Evolutionary conservation across 78 protist genomes (phyloP).

Genomic region (Tieghemostelium lacteum): DNA sequence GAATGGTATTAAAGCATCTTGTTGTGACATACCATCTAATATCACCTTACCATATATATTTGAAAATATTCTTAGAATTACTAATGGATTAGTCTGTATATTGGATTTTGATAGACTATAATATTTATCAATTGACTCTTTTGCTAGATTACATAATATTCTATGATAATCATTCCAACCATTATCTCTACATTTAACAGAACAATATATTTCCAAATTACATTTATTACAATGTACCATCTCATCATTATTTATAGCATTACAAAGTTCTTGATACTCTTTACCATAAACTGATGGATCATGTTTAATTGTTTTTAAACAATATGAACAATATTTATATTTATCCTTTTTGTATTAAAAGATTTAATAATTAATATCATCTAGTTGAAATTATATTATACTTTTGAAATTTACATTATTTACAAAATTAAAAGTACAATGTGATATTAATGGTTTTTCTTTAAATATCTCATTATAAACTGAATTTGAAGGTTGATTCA

Average conservation of each 20-base stretch:
- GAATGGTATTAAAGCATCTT: conserved; percentile 48
- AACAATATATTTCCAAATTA: conserved; percentile 38
- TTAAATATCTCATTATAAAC: neutral
- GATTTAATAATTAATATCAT: neutral
- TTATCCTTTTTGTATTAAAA: neutral
- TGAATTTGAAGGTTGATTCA: neutral
- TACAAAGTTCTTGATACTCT: neutral
- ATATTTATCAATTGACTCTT: neutral
- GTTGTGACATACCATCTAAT: neutral
- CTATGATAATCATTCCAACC: conserved; percentile 42
- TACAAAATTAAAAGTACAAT: conserved; percentile 2
- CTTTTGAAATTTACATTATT: conserved; percentile 5
- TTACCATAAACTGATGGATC: neutral
- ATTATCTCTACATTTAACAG: conserved; percentile 6
- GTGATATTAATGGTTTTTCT: conserved; percentile 54
- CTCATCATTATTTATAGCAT: neutral
- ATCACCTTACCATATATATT: neutral
- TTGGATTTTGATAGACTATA: neutral
- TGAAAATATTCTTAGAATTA: conserved; percentile 51
- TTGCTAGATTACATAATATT: conserved; percentile 9
- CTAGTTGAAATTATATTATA: neutral
- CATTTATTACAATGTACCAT: neutral
- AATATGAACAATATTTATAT: conserved; percentile 29
- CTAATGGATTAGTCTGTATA: conserved; percentile 39
- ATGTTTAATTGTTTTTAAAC: conserved; percentile 12